Evolutionary conservation across 352 stramenopile genomes (phyloP).

Genomic region (Peronospora destructor): DNA sequence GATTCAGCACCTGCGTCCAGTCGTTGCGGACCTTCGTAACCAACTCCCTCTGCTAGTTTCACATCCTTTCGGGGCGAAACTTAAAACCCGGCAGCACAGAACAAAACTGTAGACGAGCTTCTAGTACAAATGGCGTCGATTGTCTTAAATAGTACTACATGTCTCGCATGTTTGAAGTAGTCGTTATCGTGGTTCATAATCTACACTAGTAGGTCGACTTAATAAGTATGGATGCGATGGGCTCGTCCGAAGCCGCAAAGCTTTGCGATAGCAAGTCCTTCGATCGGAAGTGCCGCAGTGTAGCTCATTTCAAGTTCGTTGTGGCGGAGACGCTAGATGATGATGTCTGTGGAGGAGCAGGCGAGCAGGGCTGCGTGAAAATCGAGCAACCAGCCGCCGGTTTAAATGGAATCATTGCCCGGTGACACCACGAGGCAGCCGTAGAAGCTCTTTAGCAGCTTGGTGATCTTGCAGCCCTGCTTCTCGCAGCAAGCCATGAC

Average conservation of each 20-base stretch:
- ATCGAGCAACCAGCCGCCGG: not conserved
- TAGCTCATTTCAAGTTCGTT: conserved; percentile 9
- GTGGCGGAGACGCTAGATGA: conserved; percentile 9
- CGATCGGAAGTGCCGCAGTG: conserved; percentile 26
- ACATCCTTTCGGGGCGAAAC: conserved; percentile 4
- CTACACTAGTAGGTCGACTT: conserved; percentile 15
- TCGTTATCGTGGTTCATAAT: conserved; percentile 11
- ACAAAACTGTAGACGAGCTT: not conserved
- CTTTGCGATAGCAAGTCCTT: conserved; percentile 19
- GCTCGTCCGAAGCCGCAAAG: conserved; percentile 5
- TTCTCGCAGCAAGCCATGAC: conserved; percentile 71
- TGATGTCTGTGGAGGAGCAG: not conserved
- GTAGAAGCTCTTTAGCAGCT: conserved; percentile 85
- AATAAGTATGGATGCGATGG: conserved; percentile 21
- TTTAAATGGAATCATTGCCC: conserved; percentile 43
- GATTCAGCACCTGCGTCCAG: conserved; percentile 43
- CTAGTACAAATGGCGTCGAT: not conserved
- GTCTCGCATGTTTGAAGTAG: conserved; percentile 11
- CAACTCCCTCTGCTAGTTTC: conserved; percentile 22
- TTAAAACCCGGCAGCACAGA: not conserved
- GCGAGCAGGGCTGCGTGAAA: not conserved
- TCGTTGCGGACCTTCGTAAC: conserved; percentile 55
- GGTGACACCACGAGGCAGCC: conserved; percentile 44
- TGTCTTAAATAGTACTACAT: conserved; percentile 27
- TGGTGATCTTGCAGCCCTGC: conserved; percentile 76